Conservation (phyloP, 2,329 filamentous ascomycete genomes). For the Paraconiothyrium sp. region DNA sequence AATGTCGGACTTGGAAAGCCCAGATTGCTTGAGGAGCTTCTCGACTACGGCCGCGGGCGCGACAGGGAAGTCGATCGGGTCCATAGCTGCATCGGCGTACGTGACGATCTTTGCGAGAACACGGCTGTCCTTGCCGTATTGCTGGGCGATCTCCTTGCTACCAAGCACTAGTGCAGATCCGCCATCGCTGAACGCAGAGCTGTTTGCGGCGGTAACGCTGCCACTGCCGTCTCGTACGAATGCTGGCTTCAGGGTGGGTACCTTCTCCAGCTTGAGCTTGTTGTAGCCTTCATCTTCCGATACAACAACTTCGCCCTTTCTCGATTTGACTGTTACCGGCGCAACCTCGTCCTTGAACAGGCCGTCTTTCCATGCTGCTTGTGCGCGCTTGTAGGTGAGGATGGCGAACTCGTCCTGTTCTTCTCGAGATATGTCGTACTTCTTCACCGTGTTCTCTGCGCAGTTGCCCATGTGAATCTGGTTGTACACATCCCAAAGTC, state of each 20-base stretch:
- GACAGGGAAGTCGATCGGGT: slow-evolving; percentile 92
- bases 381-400: slow-evolving; percentile 85
- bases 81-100: slow-evolving; percentile 88
- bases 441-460: slow-evolving; percentile 93
- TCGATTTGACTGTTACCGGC: slow-evolving; percentile 83
- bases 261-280: slow-evolving; percentile 86
- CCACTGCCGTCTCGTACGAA: slow-evolving; percentile 90
- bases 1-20: slow-evolving; percentile 90
- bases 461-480: slow-evolving; percentile 98
- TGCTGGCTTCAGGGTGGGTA: slow-evolving; percentile 86
- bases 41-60: slow-evolving; percentile 93
- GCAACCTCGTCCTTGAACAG: slow-evolving; percentile 90
- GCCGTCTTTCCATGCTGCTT: slow-evolving; percentile 84
- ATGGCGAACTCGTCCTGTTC: slow-evolving; percentile 93
- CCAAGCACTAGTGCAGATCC: slow-evolving; percentile 88
- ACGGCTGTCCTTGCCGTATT: slow-evolving; percentile 79
- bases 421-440: slow-evolving; percentile 79
- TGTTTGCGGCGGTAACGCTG: slow-evolving; percentile 93
- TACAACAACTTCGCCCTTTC: slow-evolving; percentile 80
- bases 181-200: slow-evolving; percentile 93
- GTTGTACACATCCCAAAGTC: slow-evolving; percentile 95
- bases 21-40: slow-evolving; percentile 85
- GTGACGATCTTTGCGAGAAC: slow-evolving; percentile 88
- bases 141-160: slow-evolving; percentile 79
- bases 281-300: slow-evolving; percentile 89